Conservation (phyloP, 1,284 basidiomycete species). For the Cryptococcus sp. region DNA sequence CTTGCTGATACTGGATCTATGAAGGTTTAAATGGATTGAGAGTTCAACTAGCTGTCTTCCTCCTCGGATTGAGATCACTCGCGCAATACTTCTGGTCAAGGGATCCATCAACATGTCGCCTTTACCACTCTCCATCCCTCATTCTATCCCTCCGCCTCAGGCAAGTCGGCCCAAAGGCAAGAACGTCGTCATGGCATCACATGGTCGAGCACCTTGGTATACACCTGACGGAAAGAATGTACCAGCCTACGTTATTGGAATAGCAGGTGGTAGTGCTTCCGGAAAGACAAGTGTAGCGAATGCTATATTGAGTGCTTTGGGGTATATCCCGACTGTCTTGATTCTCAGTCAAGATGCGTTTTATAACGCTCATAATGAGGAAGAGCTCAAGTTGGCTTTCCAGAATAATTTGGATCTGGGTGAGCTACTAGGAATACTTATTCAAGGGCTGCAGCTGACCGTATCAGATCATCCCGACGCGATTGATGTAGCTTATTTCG, state of each 20-base stretch:
- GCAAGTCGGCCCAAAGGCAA: slow-evolving; percentile 46
- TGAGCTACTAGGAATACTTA: no score
- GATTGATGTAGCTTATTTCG: slow-evolving; percentile 84
- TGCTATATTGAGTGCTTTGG: slow-evolving; percentile 73
- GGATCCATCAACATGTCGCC: no score
- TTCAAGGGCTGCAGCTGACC: no score
- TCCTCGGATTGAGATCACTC: no score
- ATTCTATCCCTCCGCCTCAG: no score
- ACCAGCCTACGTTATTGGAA: slow-evolving; percentile 81
- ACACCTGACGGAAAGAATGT: slow-evolving; percentile 65
- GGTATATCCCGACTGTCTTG: slow-evolving; percentile 79
- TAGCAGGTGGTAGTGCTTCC: slow-evolving; percentile 88
- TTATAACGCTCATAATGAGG: slow-evolving; percentile 73
- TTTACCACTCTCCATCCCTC: no score
- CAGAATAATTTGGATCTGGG: slow-evolving; percentile 77
- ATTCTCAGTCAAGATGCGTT: slow-evolving; percentile 87
- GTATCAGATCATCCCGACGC: slow-evolving; percentile 81
- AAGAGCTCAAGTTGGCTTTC: slow-evolving; percentile 75
- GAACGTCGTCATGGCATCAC: slow-evolving; percentile 75
- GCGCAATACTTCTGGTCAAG: no score
- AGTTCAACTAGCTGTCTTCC: no score
- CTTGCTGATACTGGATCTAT: no score
- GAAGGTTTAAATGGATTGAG: no score
- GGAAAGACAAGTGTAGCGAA: slow-evolving; percentile 95
- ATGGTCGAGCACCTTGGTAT: slow-evolving; percentile 58